Base-by-base conservation (phyloP, 73 alveolate species). In the Paramecium tetraurelia region DNA sequence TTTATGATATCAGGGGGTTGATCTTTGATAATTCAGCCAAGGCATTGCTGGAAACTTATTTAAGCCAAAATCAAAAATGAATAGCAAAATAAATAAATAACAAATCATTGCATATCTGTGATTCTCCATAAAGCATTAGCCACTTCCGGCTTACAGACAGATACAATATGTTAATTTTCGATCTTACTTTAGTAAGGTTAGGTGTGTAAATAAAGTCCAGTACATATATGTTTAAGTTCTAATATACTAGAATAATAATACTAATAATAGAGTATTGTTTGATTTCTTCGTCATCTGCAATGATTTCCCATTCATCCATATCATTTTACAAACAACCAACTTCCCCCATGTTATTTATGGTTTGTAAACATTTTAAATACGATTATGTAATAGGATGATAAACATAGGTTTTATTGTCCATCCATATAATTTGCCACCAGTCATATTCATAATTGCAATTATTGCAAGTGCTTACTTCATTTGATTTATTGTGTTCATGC, bases 71-170 rank as follows among this genome's bases (percentile, higher is more conserved):
- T 24, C 59, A 33, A n/a, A 72, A 72, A 72, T 72, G 86, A 72
- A 35, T 53, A 53, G 59, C 69, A 18, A 53, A 16, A 48, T 48
- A 48, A 18, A 53, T 53, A 53, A 53, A 53, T 53, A 53, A 53
- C 69, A 18, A 53, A 63, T 63, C 50, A 63, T 63, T 63, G 84
- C 18, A 63, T 63, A 63, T 63, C 48, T 31, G 44, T 63, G 14
- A 63, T 63, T 63, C 84, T 63, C 84, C 84, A 63, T 63, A 63
- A 33, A 3, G 48, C 84, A 63, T 63, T 63, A 12, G 84, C 84
- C 24, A 63, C 3, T 31, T 63, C 46, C 11, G 84, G 16, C 12
- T 63, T 63, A 63, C 84, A 27, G 8, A 33, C 27, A 1, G 84
- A 31, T 31, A 63, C 44, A 63, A 27, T 27, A 27, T 63, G 44